Base-by-base conservation (phyloP, 345 rosid genomes). In the Gossypium ekmanianum region DNA sequence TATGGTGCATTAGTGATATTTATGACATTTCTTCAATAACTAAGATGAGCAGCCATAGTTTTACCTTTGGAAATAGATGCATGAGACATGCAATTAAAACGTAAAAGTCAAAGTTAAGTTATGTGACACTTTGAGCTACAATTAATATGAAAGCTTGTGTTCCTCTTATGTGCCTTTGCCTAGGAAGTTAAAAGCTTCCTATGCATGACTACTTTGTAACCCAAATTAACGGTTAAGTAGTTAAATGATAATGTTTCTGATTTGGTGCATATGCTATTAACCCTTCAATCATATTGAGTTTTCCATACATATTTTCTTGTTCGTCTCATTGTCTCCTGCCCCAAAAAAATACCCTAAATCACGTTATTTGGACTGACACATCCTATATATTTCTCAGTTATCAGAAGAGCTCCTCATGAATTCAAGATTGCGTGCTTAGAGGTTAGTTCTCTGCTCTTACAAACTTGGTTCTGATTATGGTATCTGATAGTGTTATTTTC, bases 401-500 rank as follows among this genome's bases (percentile, higher is more conserved):
- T 95, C 57, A 88, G 99, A 81, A 90, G 98, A 84, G 97, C 98
- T 68, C 98, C 99, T 78, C 99, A 95, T 81, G 98, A 95, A 82
- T 95, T 95, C 90, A 95, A 95, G 89, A 95, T 95, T n/a, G 82
- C 88, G n/a, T 93, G 98, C 89, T 89, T 95, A 72, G 97, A 91
- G 99, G 99, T 95, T 79, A 75, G 93, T 79, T 78, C 67, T 72
- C 65, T 76, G 62, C 26, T 34, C 72, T 75, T 51, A 74, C 34
- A 51, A 47, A 55, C 62, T 12, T 71, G 41, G 12, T 39, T 61
- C 41, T 17, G 13, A 29, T 58, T 17, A 17, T 59, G 43, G 26
- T 66, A 27, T 43, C 20, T 63, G 64, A 66, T 68, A 27, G 1
- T 61, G 55, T 41, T 67, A 17, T 77, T 13, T 44, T n/a, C 52